Evolutionary conservation across 1,139 yeast species (phyloP).

Genomic region (Trichomonascaceae sp.): DNA sequence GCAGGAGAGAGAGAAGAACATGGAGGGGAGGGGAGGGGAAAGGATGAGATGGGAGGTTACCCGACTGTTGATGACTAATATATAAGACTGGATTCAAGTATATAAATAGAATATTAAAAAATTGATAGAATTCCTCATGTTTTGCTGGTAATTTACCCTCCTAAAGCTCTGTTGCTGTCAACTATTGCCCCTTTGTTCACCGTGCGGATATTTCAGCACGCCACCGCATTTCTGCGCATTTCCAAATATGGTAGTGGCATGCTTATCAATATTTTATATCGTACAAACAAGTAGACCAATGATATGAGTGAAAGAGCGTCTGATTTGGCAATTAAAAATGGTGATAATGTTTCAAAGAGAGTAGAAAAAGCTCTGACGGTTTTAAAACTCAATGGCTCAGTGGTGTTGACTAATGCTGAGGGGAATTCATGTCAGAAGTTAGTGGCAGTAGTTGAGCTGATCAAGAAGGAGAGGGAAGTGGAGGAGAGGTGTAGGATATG

Average conservation of each 20-base stretch:
- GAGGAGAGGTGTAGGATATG: slow-evolving; percentile 7
- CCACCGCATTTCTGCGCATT: neutral
- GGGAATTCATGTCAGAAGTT: slow-evolving; percentile 23
- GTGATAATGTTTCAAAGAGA: slow-evolving; percentile 15
- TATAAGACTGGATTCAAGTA: no score
- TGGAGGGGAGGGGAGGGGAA: neutral
- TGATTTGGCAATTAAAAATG: neutral
- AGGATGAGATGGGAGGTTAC: neutral
- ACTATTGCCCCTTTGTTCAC: neutral
- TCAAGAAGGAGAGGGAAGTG: slow-evolving; percentile 14
- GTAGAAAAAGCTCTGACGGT: slow-evolving; percentile 10
- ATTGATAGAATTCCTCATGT: neutral
- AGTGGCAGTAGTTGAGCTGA: slow-evolving; percentile 24
- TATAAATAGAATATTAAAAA: no score
- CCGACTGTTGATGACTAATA: neutral
- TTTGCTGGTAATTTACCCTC: neutral
- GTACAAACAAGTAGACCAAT: neutral
- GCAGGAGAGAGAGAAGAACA: neutral
- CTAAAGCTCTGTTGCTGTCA: neutral
- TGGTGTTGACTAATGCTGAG: slow-evolving; percentile 14
- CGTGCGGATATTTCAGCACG: neutral
- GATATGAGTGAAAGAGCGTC: neutral
- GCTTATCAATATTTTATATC: neutral
- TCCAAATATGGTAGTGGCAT: neutral
- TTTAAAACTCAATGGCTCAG: slow-evolving; percentile 8